Evolutionary conservation across 768 basidiomycete species (phyloP), one percentile per base, ranked within the genome.

Genomic region (Termitomyces eurrhizus): DNA sequence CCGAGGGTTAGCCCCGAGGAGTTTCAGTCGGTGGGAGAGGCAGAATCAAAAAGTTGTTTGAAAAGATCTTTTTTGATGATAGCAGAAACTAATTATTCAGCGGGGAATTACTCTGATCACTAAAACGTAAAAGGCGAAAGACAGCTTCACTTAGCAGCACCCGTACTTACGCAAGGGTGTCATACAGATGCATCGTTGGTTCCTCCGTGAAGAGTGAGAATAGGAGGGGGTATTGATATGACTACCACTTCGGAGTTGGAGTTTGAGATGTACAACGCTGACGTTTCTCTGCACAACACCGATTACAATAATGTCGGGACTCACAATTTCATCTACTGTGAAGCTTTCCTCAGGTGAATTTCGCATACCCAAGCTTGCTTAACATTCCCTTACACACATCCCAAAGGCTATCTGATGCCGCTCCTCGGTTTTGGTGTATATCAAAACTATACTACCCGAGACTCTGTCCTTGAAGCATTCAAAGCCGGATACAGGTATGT

Each of bases 351-450:
- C 67, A 64, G 67, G 67, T 67, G 16, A 9, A 24, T 26, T 51
- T 24, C 42, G 14, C 6, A 18, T 26, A 52, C 21, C 6, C 4
- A 52, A 26, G 36, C 21, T 16, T 9, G 24, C 1, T 21, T 13
- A 14, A 42, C 24, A 16, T n/a, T 26, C 35, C 18, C 56, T 65
- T 32, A 66, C 39, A 42, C 32, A 13, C 42, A 1, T 4, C 9
- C 48, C 16, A 60, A 65, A 69, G 89, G 88, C 16, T 70, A 83
- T 69, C 59, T 71, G 26, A 85, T 91, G 74, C 89, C 90, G 26
- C 69, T 79, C 7, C 75, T 92, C 3, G 89, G 90, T 13, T 85
- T 90, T 58, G 89, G 84, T 44, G 88, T 90, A 21, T 91, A 85
- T 67, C 79, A 83, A 67, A 90, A 90, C 72, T 80, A 83, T 64